Conservation (phyloP, 2,329 filamentous ascomycete species). For the Dactylellina parvicollis region DNA sequence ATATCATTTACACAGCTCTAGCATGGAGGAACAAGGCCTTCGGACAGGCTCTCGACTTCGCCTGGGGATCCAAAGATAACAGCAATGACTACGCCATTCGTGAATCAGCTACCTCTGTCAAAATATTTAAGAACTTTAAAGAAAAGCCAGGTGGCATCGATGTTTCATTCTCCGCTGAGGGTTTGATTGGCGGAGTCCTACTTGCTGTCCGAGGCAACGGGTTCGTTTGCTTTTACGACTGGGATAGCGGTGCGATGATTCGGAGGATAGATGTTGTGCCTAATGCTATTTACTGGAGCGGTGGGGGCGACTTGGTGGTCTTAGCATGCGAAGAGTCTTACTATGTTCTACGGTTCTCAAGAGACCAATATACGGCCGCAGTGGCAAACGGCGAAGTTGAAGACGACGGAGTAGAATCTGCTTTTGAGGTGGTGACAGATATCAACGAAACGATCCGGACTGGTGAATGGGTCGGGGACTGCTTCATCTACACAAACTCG, state of each 20-base stretch:
- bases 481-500: slow-evolving; percentile 97
- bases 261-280: slow-evolving; percentile 83
- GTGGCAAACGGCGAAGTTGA: slow-evolving; percentile 84
- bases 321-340: slow-evolving; percentile 95
- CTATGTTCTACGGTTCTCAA: slow-evolving; percentile 90
- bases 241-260: slow-evolving; percentile 87
- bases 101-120: slow-evolving; percentile 91
- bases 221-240: slow-evolving; percentile 95
- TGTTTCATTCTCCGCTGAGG: slow-evolving; percentile 94
- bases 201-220: slow-evolving; percentile 95
- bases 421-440: slow-evolving; percentile 95
- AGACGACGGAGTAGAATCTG: slow-evolving; percentile 90
- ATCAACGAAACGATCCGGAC: slow-evolving; percentile 75
- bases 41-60: slow-evolving; percentile 92
- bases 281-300: slow-evolving; percentile 86
- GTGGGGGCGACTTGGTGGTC: slow-evolving; percentile 90
- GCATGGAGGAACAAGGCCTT: slow-evolving; percentile 98
- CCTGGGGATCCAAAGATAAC: slow-evolving; percentile 96
- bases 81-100: slow-evolving; percentile 98
- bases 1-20: slow-evolving; percentile 97
- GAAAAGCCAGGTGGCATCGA: slow-evolving; percentile 89
- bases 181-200: slow-evolving; percentile 85
- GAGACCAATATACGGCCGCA: slow-evolving; percentile 86
- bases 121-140: slow-evolving; percentile 97
- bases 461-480: slow-evolving; percentile 97